Evolutionary conservation across 2,329 filamentous ascomycete species (phyloP), one percentile per base, ranked within the genome.

Genomic region (Aspergillus sp.): DNA sequence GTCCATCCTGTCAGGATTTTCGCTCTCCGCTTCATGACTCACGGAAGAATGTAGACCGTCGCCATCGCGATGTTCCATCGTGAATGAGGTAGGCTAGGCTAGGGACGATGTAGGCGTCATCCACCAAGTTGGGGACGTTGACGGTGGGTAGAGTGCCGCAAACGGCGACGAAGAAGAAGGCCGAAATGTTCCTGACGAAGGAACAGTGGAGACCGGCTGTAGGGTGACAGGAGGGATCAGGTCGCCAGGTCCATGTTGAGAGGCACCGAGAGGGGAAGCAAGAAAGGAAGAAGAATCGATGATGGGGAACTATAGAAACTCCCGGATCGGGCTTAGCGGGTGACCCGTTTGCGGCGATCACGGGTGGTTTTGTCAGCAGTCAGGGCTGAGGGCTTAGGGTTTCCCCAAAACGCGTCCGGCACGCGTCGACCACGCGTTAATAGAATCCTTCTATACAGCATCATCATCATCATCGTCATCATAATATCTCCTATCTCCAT

Each of bases 301-400:
- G 40, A 19, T 8, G 19, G 19, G 14, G 35, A 43, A 43, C 8
- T 43, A 43, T 43, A 43, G 1, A 22, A 16, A 4, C 40, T 17
- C 14, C 40, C 40, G 40, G 16, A 42, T 42, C 35, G 40, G 16
- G 40, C 14, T 42, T 19, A 52, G 20, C 26, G 36, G 54, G 2
- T n/a, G 35, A n/a, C 40, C 40, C 19, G 40, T 17, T 19, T 42
- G 40, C 40, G 40, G 40, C 16, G 40, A 42, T 42, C 40, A 42
- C 40, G 40, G 40, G 40, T 55, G 47, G 32, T 4, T 13, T 32
- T 9, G 8, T 17, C 16, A 20, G 6, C 16, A 16, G 2, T n/a
- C 13, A 63, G 60, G 63, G 61, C 48, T 58, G 63, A 64, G 60
- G 63, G 57, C 52, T 59, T 53, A 57, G 57, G 57, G 57, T 56